These are phyloP conservation scores for Penicillium samsonianum DNA, from an alignment of 495 filamentous ascomycete genomes.

Conservation along the genomic window DNA sequence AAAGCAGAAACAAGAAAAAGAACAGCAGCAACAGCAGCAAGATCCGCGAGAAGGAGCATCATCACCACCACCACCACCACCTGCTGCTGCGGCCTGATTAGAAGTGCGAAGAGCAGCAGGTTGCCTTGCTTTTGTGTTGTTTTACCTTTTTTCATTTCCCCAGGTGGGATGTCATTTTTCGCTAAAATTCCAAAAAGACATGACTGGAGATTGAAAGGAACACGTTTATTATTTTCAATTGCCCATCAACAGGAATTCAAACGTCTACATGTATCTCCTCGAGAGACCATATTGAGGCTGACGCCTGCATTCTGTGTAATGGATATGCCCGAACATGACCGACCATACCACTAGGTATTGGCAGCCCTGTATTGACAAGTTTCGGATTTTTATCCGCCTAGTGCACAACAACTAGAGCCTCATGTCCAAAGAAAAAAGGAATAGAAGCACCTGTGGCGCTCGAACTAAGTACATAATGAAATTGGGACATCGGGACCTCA, in stretches of 20 bases:
- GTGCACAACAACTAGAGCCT: no score
- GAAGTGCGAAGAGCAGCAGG: background rate
- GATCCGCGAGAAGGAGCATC: background rate
- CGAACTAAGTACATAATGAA: no score
- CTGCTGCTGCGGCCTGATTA: background rate
- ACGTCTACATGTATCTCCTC: background rate
- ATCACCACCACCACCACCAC: background rate
- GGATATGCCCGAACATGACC: no score
- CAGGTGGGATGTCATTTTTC: background rate
- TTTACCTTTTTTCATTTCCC: background rate
- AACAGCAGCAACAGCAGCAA: background rate
- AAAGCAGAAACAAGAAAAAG: constrained; percentile 14
- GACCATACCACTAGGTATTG: background rate
- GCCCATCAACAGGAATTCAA: background rate
- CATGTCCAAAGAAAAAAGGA: no score
- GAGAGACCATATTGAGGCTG: background rate
- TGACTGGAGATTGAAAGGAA: background rate
- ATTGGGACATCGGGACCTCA: background rate
- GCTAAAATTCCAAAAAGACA: background rate
- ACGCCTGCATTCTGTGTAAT: background rate
- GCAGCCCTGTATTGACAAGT: background rate
- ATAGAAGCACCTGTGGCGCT: no score
- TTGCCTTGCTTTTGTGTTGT: background rate
- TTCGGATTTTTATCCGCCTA: background rate
- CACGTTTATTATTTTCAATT: background rate